Evolutionary conservation across 371 early-diverging fungal genomes (phyloP).

Genomic region (Parasitella parasitica): DNA sequence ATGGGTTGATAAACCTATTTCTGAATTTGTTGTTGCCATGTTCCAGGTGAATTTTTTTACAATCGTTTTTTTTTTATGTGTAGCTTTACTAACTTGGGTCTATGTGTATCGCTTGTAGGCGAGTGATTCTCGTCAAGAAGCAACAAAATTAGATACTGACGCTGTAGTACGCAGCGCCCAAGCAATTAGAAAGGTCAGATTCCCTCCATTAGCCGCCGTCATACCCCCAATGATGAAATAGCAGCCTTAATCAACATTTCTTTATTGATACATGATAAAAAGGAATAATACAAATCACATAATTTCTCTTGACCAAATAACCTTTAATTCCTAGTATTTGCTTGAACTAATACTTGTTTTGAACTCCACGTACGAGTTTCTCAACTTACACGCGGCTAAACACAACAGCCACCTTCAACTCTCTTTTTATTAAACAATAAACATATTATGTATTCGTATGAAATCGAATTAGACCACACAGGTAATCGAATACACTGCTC

Average conservation of each 20-base stretch:
- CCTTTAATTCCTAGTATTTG: no score
- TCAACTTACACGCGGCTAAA: not conserved
- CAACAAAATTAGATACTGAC: conserved; percentile 5
- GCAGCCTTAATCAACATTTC: no score
- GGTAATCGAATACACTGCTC: not conserved
- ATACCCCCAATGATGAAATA: conserved; percentile 4
- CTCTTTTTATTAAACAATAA: not conserved
- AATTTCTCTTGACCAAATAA: no score
- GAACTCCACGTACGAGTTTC: no score
- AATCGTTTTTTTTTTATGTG: no score
- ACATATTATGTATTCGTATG: not conserved
- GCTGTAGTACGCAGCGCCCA: conserved; percentile 6
- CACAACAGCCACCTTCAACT: not conserved
- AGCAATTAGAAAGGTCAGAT: conserved; percentile 15
- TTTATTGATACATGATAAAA: no score
- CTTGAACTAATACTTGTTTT: no score
- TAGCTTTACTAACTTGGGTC: no score
- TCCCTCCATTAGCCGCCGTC: not conserved
- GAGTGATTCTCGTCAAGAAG: conserved; percentile 19
- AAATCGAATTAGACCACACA: not conserved
- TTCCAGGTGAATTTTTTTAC: no score
- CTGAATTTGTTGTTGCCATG: conserved; percentile 70
- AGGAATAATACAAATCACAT: no score
- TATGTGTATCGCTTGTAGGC: conserved; percentile 20
- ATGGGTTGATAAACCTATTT: conserved; percentile 68